phyloP scores from a whole-genome alignment of 139 green algal genomes.

The Chlorella vulgaris region DNA sequence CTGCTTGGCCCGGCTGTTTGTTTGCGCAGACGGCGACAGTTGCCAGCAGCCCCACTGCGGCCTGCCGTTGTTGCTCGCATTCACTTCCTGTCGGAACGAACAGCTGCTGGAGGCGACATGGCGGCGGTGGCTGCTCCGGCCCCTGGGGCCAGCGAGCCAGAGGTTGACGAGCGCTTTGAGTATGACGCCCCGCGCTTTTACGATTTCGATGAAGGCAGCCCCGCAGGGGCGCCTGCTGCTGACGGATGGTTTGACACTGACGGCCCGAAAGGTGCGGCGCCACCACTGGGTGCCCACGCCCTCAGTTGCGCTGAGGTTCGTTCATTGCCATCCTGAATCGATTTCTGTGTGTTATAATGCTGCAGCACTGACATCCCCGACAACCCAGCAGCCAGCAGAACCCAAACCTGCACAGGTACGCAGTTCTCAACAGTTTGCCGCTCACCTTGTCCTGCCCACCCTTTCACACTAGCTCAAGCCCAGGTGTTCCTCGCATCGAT shows the following conservation, averaged over 20 bases:
- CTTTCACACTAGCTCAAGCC: no score
- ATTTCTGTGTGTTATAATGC: neutral
- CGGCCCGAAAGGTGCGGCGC: slow-evolving; percentile 41
- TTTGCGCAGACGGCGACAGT: no score
- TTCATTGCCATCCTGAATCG: neutral
- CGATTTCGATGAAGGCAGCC: slow-evolving; percentile 55
- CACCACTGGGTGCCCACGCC: neutral
- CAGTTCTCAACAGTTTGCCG: no score
- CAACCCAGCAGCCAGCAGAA: no score
- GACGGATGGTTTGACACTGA: slow-evolving; percentile 66
- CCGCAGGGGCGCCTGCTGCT: neutral
- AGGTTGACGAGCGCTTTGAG: slow-evolving; percentile 45
- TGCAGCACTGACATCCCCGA: neutral
- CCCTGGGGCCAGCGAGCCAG: neutral
- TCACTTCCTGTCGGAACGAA: no score
- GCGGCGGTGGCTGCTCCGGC: neutral
- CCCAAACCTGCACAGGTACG: no score
- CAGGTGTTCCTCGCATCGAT: no score
- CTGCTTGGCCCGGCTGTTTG: no score
- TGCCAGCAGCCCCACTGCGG: no score
- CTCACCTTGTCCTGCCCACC: no score
- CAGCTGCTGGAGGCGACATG: no score
- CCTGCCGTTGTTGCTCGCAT: no score
- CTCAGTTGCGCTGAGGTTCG: neutral
- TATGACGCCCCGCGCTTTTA: slow-evolving; percentile 64